Evolutionary conservation across 2,329 filamentous ascomycete genomes (phyloP).

Genomic region (Colletotrichum eremochloae): DNA sequence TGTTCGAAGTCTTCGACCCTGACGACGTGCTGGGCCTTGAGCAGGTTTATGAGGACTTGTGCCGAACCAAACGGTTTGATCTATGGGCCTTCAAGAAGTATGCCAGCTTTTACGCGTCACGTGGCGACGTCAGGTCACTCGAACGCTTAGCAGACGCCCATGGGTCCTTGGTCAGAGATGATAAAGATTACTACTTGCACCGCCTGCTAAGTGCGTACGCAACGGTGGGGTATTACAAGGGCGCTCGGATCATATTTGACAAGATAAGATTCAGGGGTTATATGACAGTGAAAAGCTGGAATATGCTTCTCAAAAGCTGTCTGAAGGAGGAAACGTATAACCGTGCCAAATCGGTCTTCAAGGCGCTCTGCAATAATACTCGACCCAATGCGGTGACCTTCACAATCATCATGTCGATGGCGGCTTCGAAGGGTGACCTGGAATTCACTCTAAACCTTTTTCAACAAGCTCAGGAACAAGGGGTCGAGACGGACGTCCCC

Average conservation of each 20-base stretch:
- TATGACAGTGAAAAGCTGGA: constrained; percentile 75
- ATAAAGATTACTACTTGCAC: constrained; percentile 52
- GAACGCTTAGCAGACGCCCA: constrained; percentile 62
- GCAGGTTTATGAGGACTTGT: constrained; percentile 64
- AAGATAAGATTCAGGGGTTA: constrained; percentile 66
- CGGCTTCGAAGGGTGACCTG: constrained; percentile 79
- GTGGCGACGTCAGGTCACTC: constrained; percentile 62
- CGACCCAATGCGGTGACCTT: constrained; percentile 75
- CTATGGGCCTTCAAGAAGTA: constrained; percentile 62
- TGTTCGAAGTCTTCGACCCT: constrained; percentile 60
- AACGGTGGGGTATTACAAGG: constrained; percentile 72
- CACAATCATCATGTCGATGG: constrained; percentile 79
- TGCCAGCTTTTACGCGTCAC: constrained; percentile 62
- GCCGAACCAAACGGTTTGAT: constrained; percentile 55
- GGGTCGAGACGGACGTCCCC: constrained; percentile 69
- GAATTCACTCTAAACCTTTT: constrained; percentile 76
- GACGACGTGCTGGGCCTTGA: constrained; percentile 58
- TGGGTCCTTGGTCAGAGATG: constrained; percentile 49
- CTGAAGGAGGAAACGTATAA: constrained; percentile 74
- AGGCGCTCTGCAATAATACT: constrained; percentile 64
- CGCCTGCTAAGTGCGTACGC: constrained; percentile 80
- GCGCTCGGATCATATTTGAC: constrained; percentile 72
- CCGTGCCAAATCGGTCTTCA: constrained; percentile 75
- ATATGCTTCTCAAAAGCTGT: constrained; percentile 81
- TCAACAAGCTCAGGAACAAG: constrained; percentile 70